Conservation (phyloP, 345 rosid genomes). For the Zanthoxylum bungeanum region DNA sequence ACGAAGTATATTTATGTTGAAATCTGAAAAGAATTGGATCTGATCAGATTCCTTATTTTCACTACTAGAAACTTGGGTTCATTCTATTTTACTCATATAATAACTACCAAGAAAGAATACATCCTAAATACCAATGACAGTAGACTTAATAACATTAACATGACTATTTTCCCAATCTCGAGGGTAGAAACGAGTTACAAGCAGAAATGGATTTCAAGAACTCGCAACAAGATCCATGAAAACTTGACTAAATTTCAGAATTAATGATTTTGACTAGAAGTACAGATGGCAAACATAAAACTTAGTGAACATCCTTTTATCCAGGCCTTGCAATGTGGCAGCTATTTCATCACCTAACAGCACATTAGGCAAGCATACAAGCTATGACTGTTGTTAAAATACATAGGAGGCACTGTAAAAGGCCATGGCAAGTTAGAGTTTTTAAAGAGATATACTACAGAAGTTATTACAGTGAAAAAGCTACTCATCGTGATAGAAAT, state of each 20-base stretch:
- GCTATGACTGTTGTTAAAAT: not conserved
- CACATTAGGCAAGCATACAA: not conserved
- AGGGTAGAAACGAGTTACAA: not conserved
- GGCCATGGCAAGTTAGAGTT: not conserved
- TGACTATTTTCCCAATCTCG: not conserved
- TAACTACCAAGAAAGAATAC: not conserved
- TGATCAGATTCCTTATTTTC: not conserved
- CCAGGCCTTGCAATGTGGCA: not conserved
- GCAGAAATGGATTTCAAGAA: not conserved
- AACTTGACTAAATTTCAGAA: not conserved
- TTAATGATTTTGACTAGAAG: not conserved
- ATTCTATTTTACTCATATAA: not conserved
- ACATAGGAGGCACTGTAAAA: not conserved
- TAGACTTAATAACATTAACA: not conserved
- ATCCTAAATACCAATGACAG: not conserved
- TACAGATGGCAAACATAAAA: not conserved
- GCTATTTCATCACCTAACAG: not conserved
- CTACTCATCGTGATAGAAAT: not conserved
- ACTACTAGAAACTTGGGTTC: not conserved
- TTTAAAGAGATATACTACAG: not conserved
- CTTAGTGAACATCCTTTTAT: not conserved
- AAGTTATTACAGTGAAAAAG: not conserved
- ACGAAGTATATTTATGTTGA: not conserved
- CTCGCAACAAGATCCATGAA: not conserved
- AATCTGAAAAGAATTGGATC: constrained; percentile 2